Evolutionary conservation across 495 filamentous ascomycete species (phyloP).

Genomic region (Podospora sp.): DNA sequence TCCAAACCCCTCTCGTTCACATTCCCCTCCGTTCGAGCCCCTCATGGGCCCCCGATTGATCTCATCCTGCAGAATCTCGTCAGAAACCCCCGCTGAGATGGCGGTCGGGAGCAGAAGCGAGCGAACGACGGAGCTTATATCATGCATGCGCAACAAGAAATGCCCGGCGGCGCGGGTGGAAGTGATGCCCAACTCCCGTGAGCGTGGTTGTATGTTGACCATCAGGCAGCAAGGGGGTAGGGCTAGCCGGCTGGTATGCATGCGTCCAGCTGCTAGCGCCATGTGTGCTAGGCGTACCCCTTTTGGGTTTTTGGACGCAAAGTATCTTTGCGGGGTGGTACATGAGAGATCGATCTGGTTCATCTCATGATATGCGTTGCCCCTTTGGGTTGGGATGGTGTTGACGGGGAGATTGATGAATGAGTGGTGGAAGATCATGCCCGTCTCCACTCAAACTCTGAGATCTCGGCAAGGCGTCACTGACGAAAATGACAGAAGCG

Average conservation of each 20-base stretch:
- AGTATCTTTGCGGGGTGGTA: not conserved
- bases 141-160: conserved; percentile 1
- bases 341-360: not conserved
- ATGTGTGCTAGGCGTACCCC: not conserved
- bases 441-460: no score
- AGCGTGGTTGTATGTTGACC: conserved; percentile 5
- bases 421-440: no score
- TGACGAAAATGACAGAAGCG: not conserved
- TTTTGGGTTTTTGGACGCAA: not conserved
- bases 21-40: not conserved
- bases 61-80: not conserved
- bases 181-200: conserved; percentile 14
- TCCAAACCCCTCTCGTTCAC: not conserved
- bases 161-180: not conserved
- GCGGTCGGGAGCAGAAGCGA: not conserved
- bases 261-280: not conserved
- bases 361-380: not conserved
- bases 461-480: not conserved
- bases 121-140: conserved; percentile 1
- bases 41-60: not conserved
- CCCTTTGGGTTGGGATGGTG: no score
- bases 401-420: no score
- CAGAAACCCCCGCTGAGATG: not conserved
- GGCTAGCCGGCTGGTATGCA: not conserved
- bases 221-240: conserved; percentile 14